phyloP scores from a whole-genome alignment of 2,329 filamentous ascomycete genomes.

The Colletotrichum abscissum region DNA sequence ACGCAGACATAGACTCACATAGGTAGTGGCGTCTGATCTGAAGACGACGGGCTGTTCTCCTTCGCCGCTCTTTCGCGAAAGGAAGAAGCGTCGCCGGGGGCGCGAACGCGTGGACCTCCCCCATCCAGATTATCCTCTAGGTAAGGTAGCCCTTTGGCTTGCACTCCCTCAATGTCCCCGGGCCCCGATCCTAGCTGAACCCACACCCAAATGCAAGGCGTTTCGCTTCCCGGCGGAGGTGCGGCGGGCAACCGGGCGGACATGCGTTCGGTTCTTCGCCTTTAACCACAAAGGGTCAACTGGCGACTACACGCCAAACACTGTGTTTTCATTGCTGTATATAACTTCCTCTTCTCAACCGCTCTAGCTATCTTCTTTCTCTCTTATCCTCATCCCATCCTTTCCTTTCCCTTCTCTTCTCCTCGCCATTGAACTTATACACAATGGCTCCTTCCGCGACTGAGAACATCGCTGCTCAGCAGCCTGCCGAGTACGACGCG shows the following conservation, averaged over 20 bases:
- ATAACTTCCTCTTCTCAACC: conserved; percentile 23
- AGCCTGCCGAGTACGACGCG: conserved; percentile 41
- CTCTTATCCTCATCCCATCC: conserved; percentile 2
- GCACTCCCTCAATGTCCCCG: not conserved
- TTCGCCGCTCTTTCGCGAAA: conserved; percentile 1
- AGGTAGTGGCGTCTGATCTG: conserved; percentile 18
- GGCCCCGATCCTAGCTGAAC: conserved; percentile 26
- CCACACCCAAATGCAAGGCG: conserved; percentile 29
- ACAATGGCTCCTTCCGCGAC: conserved; percentile 44
- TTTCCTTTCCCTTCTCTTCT: not conserved
- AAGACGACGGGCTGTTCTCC: conserved; percentile 24
- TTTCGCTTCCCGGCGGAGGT: conserved; percentile 32
- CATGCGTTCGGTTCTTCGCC: conserved; percentile 30
- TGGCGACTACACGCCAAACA: not conserved
- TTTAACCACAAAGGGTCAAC: conserved; percentile 1
- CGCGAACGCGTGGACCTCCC: conserved; percentile 23
- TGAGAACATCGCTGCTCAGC: conserved; percentile 23
- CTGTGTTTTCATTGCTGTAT: not conserved
- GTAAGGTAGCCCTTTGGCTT: not conserved
- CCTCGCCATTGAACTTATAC: not conserved
- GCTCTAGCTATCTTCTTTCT: too few relatives aligned
- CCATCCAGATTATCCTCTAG: not conserved
- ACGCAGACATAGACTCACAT: not conserved
- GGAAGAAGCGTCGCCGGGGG: not conserved
- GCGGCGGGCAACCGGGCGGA: conserved; percentile 26